Evolutionary conservation across 306 rosid genomes (phyloP).

Genomic region (Geum urbanum): DNA sequence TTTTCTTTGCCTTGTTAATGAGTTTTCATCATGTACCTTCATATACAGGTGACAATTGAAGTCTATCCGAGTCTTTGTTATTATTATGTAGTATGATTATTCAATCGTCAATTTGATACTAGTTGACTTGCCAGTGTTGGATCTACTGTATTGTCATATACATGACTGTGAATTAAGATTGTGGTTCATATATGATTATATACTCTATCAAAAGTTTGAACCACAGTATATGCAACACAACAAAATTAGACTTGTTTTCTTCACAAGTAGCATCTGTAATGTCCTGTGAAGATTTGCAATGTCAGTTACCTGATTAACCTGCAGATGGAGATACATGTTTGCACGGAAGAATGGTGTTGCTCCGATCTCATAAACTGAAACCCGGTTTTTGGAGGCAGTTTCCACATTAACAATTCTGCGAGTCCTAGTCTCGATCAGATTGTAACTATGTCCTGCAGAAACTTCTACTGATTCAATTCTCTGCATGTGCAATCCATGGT

Average conservation of each 20-base stretch:
- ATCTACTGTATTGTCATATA: not conserved
- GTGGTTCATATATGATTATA: not conserved
- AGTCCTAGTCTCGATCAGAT: slow-evolving; percentile 55
- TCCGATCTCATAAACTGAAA: slow-evolving; percentile 57
- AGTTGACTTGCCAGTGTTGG: not conserved
- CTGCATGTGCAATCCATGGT: slow-evolving; percentile 37
- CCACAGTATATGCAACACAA: not conserved
- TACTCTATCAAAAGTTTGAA: not conserved
- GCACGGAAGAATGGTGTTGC: slow-evolving; percentile 66
- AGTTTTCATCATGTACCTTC: slow-evolving; percentile 67
- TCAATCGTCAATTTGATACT: not conserved
- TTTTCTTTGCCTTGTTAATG: slow-evolving; percentile 59
- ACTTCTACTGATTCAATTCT: slow-evolving; percentile 56
- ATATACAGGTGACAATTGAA: slow-evolving; percentile 9
- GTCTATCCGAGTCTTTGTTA: not conserved
- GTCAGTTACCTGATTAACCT: slow-evolving; percentile 52
- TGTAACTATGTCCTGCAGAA: slow-evolving; percentile 61
- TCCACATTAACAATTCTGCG: slow-evolving; percentile 65
- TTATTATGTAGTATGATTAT: not conserved
- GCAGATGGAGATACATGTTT: slow-evolving; percentile 71
- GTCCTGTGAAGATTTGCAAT: not conserved
- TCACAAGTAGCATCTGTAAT: not conserved
- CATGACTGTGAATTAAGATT: not conserved
- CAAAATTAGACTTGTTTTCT: not conserved
- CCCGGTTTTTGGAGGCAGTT: slow-evolving; percentile 61